Base-by-base conservation (phyloP, 495 filamentous ascomycete species). In the Tuber borchii region DNA sequence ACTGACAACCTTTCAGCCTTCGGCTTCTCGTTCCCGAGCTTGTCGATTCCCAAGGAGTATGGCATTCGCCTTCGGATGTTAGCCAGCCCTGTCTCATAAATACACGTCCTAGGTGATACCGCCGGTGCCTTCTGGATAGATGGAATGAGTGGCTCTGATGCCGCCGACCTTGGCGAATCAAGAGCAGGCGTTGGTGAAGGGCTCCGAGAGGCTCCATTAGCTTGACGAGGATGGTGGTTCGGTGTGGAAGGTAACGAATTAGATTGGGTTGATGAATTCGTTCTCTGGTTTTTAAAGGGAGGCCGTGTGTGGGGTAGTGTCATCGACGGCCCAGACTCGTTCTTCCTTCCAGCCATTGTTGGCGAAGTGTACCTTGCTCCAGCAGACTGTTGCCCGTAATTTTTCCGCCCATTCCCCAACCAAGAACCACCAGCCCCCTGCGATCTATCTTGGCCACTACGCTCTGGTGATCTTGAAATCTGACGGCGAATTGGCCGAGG, bases 181-280 rank as follows among this genome's bases (percentile, higher is more conserved):
- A 90, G 93, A 75, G 86, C 85, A 3, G 88, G 89, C 73, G 87
- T 90, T 43, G 95, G 95, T 7, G 95, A 97, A 19, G 92, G 95
- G 70, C 95, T 94, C 74, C 94, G 88, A 37, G 93, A 95, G 82
- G 90, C 89, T 76, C 80, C 73, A 69, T 92, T 93, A 26, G 92
- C 92, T 79, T 93, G 91, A 78, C 93, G 90, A 79, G 93, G 88
- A 83, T 93, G 91, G 82, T 97, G 94, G 76, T 93, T 93, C 7
- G 95, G 95, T 1, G 95, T 99, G 7, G 95, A 97, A 0, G 95
- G 95, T 34, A 99, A 90, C 26, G 95, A 98, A 82, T 87, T 97
- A 17, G 95, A 97, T 75, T 96, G 93, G 48, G 91, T 86, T 20
- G 89, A 80, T n/a, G 77, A 71, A 73, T 74, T 78, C 71, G 79